Percentiles rank a stretch among this genome's conserved stretches.
Conservation (phyloP, 148 eudicot species). For the Spergularia marina region DNA sequence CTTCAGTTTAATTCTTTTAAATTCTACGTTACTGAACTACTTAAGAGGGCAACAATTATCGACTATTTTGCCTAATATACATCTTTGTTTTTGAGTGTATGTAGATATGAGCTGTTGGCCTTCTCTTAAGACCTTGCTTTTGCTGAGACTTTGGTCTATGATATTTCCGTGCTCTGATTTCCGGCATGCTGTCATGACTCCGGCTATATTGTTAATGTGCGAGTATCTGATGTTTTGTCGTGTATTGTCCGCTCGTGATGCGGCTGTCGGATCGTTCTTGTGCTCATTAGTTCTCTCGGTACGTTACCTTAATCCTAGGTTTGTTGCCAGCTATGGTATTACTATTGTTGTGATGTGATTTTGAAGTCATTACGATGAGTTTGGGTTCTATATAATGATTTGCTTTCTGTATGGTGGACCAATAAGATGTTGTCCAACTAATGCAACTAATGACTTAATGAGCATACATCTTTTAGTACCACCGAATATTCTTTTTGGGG, state of each 20-base stretch:
- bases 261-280: constrained; percentile 76
- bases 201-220: constrained; percentile 77
- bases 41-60: not conserved
- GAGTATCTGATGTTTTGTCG: constrained; percentile 91
- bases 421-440: too few species aligned
- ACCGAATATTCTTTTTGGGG: too few species aligned
- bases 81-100: constrained; percentile 4
- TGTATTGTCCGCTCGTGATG: constrained; percentile 66
- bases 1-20: constrained; percentile 5
- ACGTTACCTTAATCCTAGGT: constrained; percentile 29
- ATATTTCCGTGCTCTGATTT: constrained; percentile 96
- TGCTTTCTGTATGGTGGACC: too few species aligned
- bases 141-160: constrained; percentile 95
- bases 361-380: too few species aligned
- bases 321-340: not conserved
- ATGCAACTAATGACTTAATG: too few species aligned
- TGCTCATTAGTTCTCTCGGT: constrained; percentile 87
- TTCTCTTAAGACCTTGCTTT: constrained; percentile 73
- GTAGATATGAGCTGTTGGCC: constrained; percentile 94
- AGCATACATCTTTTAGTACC: too few species aligned
- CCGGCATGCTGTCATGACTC: constrained; percentile 93
- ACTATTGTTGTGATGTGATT: too few species aligned
- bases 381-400: too few species aligned
- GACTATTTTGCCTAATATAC: not conserved
- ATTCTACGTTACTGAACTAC: not conserved